Percentiles rank a stretch among this genome's conserved stretches.
These are phyloP conservation scores for Dictyostelium discoideum DNA, from an alignment of 78 protist species.

Conservation along the genomic window DNA sequence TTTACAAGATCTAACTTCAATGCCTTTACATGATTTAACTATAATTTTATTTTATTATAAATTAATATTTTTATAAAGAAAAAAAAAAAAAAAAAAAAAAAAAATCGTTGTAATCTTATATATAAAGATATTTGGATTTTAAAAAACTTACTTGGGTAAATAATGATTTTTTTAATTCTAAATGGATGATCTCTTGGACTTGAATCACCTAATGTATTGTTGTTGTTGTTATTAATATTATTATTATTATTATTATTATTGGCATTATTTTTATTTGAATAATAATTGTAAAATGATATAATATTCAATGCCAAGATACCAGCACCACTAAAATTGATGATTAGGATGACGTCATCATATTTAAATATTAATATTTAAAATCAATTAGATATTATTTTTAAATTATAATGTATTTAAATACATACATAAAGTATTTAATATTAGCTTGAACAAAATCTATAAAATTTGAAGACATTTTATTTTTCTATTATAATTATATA, in stretches of 20 bases:
- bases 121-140: no score
- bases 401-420: no score
- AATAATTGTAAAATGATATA: not conserved
- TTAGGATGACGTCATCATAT: not conserved
- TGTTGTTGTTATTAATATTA: not conserved
- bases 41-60: not conserved
- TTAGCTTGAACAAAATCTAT: not conserved
- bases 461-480: not conserved
- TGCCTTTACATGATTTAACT: conserved; percentile 74
- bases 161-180: conserved; percentile 13
- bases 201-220: not conserved
- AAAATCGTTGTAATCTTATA: no score
- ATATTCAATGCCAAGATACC: not conserved
- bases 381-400: no score
- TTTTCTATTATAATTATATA: not conserved
- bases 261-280: not conserved
- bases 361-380: no score
- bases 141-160: conserved; percentile 65
- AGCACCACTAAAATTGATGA: not conserved
- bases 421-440: not conserved
- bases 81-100: no score
- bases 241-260: not conserved
- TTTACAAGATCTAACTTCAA: conserved; percentile 20
- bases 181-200: conserved; percentile 6
- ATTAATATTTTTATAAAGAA: no score